These are phyloP conservation scores for Trichosanthes truncata DNA, from an alignment of 306 rosid species.

Conservation along the genomic window DNA sequence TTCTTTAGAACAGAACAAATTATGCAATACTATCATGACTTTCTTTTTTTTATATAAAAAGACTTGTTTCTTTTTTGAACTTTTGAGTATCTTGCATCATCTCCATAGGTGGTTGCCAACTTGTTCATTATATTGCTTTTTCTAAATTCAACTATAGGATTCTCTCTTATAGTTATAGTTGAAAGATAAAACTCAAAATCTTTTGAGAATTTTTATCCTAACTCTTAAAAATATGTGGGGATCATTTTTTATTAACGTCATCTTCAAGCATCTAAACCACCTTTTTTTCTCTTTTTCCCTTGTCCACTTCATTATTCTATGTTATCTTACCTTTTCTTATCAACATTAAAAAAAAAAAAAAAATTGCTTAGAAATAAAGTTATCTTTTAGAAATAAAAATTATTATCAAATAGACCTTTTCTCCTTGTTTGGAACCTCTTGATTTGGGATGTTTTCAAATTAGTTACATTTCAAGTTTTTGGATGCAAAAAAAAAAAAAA, in stretches of 20 bases:
- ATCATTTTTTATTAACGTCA: neutral
- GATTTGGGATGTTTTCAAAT: too few species aligned
- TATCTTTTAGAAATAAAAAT: neutral
- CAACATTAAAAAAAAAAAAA: neutral
- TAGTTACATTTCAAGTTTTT: too few species aligned
- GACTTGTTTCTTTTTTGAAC: too few species aligned
- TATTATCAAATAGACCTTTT: neutral
- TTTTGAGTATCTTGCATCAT: too few species aligned
- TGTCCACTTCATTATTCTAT: neutral
- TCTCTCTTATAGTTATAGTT: neutral
- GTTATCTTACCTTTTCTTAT: neutral
- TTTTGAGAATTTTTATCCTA: neutral
- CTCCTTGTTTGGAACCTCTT: too few species aligned
- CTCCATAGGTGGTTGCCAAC: neutral
- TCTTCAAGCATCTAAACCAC: neutral
- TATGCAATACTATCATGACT: neutral
- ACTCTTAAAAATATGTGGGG: neutral
- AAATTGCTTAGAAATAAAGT: neutral
- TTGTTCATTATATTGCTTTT: neutral
- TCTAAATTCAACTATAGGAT: neutral
- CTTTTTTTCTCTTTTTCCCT: neutral
- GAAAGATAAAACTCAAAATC: neutral
- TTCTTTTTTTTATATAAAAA: neutral
- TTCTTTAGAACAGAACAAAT: neutral
- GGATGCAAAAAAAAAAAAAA: too few species aligned